Percentiles rank a stretch among this genome's conserved stretches.
These are phyloP conservation scores for Spinacia oleracea DNA, from an alignment of 179 eudicot species.

Conservation along the genomic window DNA sequence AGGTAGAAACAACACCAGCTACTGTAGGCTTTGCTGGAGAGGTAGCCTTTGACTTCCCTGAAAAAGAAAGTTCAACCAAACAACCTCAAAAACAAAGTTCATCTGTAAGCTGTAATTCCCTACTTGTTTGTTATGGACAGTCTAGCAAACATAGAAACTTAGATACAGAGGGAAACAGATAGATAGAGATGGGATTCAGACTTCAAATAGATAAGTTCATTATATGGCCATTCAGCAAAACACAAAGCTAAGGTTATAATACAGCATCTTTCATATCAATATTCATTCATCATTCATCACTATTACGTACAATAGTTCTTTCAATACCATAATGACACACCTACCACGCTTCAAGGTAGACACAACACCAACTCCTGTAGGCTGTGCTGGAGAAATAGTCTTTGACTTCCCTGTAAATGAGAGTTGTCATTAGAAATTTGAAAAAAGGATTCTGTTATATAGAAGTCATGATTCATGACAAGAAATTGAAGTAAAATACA, in stretches of 20 bases:
- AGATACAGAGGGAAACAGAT: not conserved
- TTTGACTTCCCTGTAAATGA: constrained; percentile 29
- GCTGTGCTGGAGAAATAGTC: constrained; percentile 22
- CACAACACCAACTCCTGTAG: constrained; percentile 20
- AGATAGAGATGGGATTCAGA: not conserved
- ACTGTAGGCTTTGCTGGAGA: constrained; percentile 22
- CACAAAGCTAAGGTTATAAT: not conserved
- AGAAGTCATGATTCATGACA: constrained; percentile 10
- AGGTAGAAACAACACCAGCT: constrained; percentile 22
- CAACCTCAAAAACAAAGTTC: not conserved
- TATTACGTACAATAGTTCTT: not conserved
- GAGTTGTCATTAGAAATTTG: constrained; percentile 8
- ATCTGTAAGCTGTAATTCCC: not conserved
- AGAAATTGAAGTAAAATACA: not conserved
- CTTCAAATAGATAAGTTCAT: not conserved
- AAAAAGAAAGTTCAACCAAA: constrained; percentile 13
- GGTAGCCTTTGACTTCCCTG: constrained; percentile 29
- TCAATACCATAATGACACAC: constrained; percentile 5
- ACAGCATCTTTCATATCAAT: not conserved
- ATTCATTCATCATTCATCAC: constrained; percentile 5
- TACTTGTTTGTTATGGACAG: not conserved
- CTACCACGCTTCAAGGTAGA: constrained; percentile 20
- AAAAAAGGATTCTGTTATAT: not conserved
- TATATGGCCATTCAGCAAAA: not conserved
- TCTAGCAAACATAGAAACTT: not conserved